phyloP scores from a whole-genome alignment of 1,139 yeast species.

The Yamadazyma mexicana region DNA sequence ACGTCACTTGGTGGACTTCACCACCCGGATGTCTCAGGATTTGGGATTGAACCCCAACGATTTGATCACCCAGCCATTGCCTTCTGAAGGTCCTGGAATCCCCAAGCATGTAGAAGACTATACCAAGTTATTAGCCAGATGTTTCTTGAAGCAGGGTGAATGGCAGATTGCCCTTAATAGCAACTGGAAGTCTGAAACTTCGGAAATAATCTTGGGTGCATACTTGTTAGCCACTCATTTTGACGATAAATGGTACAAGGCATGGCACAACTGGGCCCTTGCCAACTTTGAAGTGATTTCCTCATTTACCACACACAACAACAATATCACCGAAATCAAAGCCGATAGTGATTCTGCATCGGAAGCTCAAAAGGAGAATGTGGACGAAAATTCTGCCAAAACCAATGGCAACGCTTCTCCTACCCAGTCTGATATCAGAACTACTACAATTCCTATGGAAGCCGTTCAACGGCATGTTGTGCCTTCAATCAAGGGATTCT shows the following conservation, averaged over 20 bases:
- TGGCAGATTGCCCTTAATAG: slow-evolving; percentile 87
- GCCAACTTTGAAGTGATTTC: slow-evolving; percentile 96
- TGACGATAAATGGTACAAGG: slow-evolving; percentile 92
- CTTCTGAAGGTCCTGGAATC: slow-evolving; percentile 70
- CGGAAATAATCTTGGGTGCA: slow-evolving; percentile 82
- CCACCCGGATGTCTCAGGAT: slow-evolving; percentile 87
- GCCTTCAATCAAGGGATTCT: slow-evolving; percentile 93
- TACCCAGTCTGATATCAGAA: slow-evolving; percentile 9
- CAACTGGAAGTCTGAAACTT: slow-evolving; percentile 80
- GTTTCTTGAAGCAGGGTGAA: slow-evolving; percentile 96
- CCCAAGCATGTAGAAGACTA: slow-evolving; percentile 79
- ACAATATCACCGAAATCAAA: slow-evolving; percentile 25
- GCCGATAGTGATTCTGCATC: slow-evolving; percentile 20
- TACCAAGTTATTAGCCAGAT: slow-evolving; percentile 86
- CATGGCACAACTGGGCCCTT: slow-evolving; percentile 99
- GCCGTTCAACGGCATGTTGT: slow-evolving; percentile 83
- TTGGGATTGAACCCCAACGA: slow-evolving; percentile 78
- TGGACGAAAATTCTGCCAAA: background rate
- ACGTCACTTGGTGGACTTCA: slow-evolving; percentile 81
- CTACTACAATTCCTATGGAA: slow-evolving; percentile 45
- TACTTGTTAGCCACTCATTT: slow-evolving; percentile 92
- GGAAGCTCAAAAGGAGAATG: slow-evolving; percentile 3
- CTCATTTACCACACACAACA: slow-evolving; percentile 47
- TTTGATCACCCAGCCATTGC: slow-evolving; percentile 84
- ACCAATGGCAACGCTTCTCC: background rate